A percentile compares a stretch with the other conserved stretches of the same genome.
Evolutionary conservation across 768 basidiomycete species (phyloP).

Genomic region (Neoboletus brunneissimus): DNA sequence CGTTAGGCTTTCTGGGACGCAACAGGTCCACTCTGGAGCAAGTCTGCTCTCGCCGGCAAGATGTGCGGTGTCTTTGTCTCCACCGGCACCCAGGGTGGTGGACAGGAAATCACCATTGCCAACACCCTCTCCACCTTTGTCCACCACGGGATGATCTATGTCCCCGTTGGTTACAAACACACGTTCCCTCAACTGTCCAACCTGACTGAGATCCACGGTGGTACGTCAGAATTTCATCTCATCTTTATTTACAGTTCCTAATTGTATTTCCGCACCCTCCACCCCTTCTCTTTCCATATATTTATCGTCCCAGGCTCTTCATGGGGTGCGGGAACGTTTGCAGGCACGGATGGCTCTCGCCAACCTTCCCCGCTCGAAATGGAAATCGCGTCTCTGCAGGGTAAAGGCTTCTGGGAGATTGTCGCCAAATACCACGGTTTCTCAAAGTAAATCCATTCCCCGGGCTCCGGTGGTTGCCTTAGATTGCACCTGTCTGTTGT

Average conservation of each 20-base stretch:
- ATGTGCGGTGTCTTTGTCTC: constrained; percentile 46
- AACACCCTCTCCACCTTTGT: constrained; percentile 44
- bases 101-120: constrained; percentile 41
- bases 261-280: not conserved
- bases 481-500: not conserved
- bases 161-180: constrained; percentile 52
- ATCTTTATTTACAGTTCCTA: not conserved
- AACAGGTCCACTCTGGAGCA: constrained; percentile 46
- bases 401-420: constrained; percentile 51
- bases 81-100: constrained; percentile 46
- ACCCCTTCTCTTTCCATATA: not conserved
- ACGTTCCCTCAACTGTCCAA: constrained; percentile 39
- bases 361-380: constrained; percentile 57
- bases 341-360: constrained; percentile 54
- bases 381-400: constrained; percentile 56
- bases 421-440: constrained; percentile 37
- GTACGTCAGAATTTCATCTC: constrained; percentile 26
- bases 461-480: not conserved
- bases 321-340: constrained; percentile 77
- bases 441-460: constrained; percentile 12
- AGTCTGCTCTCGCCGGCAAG: constrained; percentile 44
- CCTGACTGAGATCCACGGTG: constrained; percentile 45
- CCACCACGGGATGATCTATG: constrained; percentile 54
- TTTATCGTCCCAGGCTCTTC: constrained; percentile 53
- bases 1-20: constrained; percentile 46